Percentiles rank a stretch among this genome's conserved stretches.
Evolutionary conservation across 169 alveolate species (phyloP).

Genomic region (Cryptosporidium ryanae): DNA sequence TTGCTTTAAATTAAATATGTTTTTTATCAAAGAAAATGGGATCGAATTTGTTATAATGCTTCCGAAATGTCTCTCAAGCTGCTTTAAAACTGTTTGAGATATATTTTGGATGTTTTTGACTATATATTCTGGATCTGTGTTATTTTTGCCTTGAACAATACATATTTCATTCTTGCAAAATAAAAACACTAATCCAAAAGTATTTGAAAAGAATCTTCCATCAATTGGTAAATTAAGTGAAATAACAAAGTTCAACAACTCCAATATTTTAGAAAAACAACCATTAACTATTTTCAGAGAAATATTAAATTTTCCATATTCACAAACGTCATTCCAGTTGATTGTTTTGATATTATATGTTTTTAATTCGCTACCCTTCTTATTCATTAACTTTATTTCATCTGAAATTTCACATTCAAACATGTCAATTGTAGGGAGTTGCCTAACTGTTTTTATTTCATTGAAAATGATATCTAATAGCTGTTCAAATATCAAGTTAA

Average conservation of each 20-base stretch:
- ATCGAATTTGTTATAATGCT: not conserved
- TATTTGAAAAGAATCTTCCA: constrained; percentile 15
- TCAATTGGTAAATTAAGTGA: constrained; percentile 12
- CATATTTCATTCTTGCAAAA: constrained; percentile 23
- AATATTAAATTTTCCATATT: constrained; percentile 30
- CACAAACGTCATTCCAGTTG: constrained; percentile 31
- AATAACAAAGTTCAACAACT: constrained; percentile 3
- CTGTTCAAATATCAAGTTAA: constrained; percentile 32
- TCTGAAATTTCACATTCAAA: constrained; percentile 32
- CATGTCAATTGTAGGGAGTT: constrained; percentile 23
- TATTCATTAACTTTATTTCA: constrained; percentile 1
- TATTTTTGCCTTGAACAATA: not conserved
- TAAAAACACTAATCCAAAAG: constrained; percentile 20
- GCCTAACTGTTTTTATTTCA: constrained; percentile 49
- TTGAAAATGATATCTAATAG: constrained; percentile 8
- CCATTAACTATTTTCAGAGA: not conserved
- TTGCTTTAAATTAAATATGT: not conserved
- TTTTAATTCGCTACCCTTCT: constrained; percentile 6
- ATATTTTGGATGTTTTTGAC: not conserved
- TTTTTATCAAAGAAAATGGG: constrained; percentile 15
- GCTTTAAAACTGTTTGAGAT: constrained; percentile 2
- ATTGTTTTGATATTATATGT: not conserved
- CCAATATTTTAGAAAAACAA: not conserved
- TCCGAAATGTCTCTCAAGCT: constrained; percentile 44
- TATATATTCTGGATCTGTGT: not conserved